Percentiles rank a stretch among this genome's conserved stretches.
Conservation (phyloP, 371 early-diverging fungal genomes). For the Lichtheimia hyalospora region DNA sequence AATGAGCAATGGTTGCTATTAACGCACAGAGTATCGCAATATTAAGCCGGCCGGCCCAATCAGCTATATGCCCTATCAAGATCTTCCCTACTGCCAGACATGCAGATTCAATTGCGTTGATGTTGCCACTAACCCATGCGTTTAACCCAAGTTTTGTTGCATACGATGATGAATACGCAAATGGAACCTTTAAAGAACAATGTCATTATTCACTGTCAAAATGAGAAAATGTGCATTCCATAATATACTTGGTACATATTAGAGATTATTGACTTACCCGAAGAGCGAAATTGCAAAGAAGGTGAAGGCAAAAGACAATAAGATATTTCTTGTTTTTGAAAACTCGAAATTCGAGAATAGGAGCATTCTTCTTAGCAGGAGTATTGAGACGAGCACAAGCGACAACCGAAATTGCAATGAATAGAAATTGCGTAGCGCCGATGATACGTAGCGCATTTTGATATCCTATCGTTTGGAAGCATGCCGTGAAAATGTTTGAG, state of each 20-base stretch:
- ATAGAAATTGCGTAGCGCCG: constrained; percentile 47
- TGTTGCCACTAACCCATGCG: constrained; percentile 30
- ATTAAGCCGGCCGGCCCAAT: constrained; percentile 59
- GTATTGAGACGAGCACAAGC: constrained; percentile 12
- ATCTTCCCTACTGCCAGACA: constrained; percentile 49
- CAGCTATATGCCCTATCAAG: constrained; percentile 47
- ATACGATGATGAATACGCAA: constrained; percentile 19
- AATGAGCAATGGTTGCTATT: constrained; percentile 40
- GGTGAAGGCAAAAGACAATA: constrained; percentile 24
- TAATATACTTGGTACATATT: neutral
- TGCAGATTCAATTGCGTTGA: constrained; percentile 49
- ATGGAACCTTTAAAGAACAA: constrained; percentile 7
- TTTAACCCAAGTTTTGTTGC: constrained; percentile 30
- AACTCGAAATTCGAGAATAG: constrained; percentile 29
- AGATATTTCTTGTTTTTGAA: constrained; percentile 27
- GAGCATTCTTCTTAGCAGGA: constrained; percentile 18
- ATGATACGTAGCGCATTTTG: constrained; percentile 50
- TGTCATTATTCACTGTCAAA: neutral
- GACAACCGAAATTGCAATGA: constrained; percentile 12
- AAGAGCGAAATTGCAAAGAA: constrained; percentile 34
- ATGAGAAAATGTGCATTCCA: neutral
- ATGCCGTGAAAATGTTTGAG: constrained; percentile 53
- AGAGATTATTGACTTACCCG: constrained; percentile 10
- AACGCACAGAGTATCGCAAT: constrained; percentile 44
- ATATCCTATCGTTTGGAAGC: constrained; percentile 51